Conservation (phyloP, 1,284 basidiomycete species). For the Xanthoconium separans region DNA sequence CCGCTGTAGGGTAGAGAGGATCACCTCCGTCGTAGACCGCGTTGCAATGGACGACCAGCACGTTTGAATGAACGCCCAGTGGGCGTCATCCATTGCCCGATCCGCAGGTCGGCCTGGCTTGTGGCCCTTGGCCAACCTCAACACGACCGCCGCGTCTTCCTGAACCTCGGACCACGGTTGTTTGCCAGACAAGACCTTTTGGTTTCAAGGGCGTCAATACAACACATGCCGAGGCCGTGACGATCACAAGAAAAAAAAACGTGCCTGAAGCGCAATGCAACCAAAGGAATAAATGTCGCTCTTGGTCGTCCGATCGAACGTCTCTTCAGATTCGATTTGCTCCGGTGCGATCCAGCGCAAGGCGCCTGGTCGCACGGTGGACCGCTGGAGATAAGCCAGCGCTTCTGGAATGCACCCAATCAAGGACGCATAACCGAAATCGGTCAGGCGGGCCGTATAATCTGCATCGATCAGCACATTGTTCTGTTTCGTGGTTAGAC, state of each 20-base stretch:
- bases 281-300: constrained; percentile 17
- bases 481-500: constrained; percentile 3
- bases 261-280: constrained; percentile 8
- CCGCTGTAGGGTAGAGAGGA: neutral
- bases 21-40: neutral
- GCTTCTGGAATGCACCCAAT: constrained; percentile 9
- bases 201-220: neutral
- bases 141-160: neutral
- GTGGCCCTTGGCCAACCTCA: neutral
- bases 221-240: neutral
- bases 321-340: constrained; percentile 1
- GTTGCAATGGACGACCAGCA: neutral
- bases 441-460: constrained; percentile 7
- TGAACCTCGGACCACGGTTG: constrained; percentile 7
- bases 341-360: constrained; percentile 16
- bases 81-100: constrained; percentile 2
- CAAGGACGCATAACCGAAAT: constrained; percentile 12
- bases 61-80: constrained; percentile 11
- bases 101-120: constrained; percentile 3
- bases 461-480: constrained; percentile 19
- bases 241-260: neutral
- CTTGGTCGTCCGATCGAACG: neutral
- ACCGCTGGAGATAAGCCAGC: constrained; percentile 12
- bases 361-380: constrained; percentile 12
- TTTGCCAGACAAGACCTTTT: constrained; percentile 7